Conservation (phyloP, 2,329 filamentous ascomycete species). For the Cercospora sp. region DNA sequence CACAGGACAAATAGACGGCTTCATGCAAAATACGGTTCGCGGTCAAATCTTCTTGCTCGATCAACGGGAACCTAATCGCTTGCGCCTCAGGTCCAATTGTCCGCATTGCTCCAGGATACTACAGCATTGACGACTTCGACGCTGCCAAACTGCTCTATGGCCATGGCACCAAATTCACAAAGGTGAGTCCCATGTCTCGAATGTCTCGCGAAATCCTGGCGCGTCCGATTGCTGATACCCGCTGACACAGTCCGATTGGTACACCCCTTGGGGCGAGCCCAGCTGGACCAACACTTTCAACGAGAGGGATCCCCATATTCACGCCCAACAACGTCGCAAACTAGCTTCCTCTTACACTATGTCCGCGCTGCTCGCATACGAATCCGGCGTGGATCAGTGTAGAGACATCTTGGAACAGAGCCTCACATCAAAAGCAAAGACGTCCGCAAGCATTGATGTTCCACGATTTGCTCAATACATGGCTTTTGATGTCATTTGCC, state of each 20-base stretch:
- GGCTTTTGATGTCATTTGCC: not conserved
- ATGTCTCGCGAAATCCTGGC: no score
- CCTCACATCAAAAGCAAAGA: not conserved
- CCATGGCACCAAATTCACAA: not conserved
- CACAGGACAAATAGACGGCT: constrained; percentile 6
- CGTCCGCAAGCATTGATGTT: not conserved
- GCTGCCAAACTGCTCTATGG: not conserved
- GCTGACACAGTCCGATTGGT: not conserved
- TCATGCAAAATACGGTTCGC: constrained; percentile 16
- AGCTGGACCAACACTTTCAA: not conserved
- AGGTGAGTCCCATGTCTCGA: not conserved
- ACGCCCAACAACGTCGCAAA: not conserved
- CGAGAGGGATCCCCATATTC: not conserved
- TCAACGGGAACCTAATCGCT: not conserved
- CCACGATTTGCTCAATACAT: not conserved
- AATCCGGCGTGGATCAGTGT: not conserved
- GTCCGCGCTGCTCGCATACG: not conserved
- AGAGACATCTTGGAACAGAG: not conserved
- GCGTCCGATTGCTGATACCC: not conserved
- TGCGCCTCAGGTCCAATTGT: not conserved
- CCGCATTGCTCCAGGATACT: not conserved
- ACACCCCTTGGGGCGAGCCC: not conserved
- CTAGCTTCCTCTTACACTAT: not conserved
- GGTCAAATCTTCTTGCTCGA: not conserved
- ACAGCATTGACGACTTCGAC: not conserved